A percentile compares a stretch with the other conserved stretches of the same genome.
Evolutionary conservation across 139 green algal genomes (phyloP).

Genomic region (Ettlia oleoabundans): DNA sequence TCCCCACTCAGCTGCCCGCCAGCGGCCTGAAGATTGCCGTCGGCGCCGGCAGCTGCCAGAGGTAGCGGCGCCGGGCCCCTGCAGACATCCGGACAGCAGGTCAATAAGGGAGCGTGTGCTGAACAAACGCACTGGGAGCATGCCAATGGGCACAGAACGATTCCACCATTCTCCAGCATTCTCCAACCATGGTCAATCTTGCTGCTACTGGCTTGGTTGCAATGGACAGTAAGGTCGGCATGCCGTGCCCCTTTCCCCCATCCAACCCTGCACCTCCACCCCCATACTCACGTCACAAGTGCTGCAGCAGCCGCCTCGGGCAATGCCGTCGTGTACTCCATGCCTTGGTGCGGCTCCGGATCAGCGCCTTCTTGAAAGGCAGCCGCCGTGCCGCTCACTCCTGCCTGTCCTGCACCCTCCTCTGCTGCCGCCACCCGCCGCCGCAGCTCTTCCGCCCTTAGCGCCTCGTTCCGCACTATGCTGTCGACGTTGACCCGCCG

Average conservation of each 20-base stretch:
- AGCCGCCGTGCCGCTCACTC: conserved; percentile 44
- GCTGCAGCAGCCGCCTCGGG: neutral
- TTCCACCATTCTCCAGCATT: neutral
- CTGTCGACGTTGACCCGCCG: conserved; percentile 40
- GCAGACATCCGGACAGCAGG: neutral
- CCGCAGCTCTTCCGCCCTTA: conserved; percentile 28
- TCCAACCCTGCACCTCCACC: neutral
- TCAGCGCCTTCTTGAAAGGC: conserved; percentile 35
- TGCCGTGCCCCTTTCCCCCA: no score
- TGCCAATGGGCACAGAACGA: neutral
- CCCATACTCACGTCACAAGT: neutral
- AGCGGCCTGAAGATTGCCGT: conserved; percentile 25
- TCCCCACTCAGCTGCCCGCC: neutral
- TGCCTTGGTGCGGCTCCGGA: conserved; percentile 48
- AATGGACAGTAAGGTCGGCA: no score
- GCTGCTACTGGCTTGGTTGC: no score
- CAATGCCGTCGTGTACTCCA: conserved; percentile 42
- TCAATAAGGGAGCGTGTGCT: no score
- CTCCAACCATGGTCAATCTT: neutral
- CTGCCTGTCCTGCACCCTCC: conserved; percentile 21
- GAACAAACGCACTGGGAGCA: no score
- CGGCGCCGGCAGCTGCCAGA: neutral
- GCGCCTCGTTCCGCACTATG: conserved; percentile 51
- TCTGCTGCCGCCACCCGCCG: conserved; percentile 1
- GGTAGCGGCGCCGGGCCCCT: conserved; percentile 10